Evolutionary conservation across 257 asterid species (phyloP), one percentile per base, ranked within the genome.

Genomic region (Paulownia fortunei): DNA sequence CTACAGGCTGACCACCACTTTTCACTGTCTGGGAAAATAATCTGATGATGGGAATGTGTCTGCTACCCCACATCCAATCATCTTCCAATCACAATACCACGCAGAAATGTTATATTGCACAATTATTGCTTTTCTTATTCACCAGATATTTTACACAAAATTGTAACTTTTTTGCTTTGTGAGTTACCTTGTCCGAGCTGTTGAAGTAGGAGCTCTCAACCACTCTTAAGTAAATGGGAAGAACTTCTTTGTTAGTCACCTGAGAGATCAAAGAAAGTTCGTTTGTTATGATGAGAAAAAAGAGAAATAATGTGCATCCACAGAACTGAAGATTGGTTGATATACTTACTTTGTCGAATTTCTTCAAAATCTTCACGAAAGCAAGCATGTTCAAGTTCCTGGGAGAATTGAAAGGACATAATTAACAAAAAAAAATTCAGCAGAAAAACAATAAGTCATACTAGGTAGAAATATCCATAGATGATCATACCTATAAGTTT

Each of bases 301-400:
- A 3, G 36, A 59, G 11, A 46, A 41, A 46, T 5, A 12, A 77
- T 10, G 21, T 18, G 9, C 7, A 18, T 24, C 44, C 55, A 74
- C 8, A 8, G 62, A 51, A 15, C 18, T 62, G 1, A 19, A 36
- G 62, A 41, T 23, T 41, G 23, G 27, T 64, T 6, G 12, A 12
- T 2, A 4, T 13, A 77, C 96, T 85, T 83, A 93, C 99, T 90
- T 93, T 96, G 90, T 96, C 99, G 30, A 96, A 88, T 84, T 96
- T 96, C 95, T 96, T 93, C 97, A 96, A 81, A 81, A 92, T 96
- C 87, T 96, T 96, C 61, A 81, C 92, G 84, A 96, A 96, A 78
- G 99, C 99, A 73, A 90, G 92, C 94, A 96, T 84, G 91, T 96
- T 96, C 86, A 96, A 85, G 87, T 85, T 89, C 97, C 99, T 96